phyloP scores from a whole-genome alignment of 805 yeast genomes.

The Candida tibetensis region DNA sequence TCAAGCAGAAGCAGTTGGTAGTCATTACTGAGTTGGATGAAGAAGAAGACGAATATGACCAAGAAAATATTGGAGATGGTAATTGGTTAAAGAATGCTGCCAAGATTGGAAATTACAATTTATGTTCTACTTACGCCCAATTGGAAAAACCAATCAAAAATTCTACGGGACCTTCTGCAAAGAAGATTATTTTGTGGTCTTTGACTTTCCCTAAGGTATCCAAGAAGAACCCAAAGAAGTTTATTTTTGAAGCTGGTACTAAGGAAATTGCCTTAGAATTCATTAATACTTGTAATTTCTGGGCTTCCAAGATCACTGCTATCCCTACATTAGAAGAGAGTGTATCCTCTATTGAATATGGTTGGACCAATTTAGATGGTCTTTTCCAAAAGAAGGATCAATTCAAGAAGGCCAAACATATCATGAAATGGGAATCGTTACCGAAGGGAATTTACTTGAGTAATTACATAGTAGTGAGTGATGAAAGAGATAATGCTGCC shows the following conservation, averaged over 20 bases:
- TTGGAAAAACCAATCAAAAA: constrained; percentile 22
- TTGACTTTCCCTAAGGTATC: constrained; percentile 51
- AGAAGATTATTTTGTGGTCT: constrained; percentile 43
- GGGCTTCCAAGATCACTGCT: constrained; percentile 85
- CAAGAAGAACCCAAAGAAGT: constrained; percentile 34
- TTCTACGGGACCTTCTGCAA: constrained; percentile 8
- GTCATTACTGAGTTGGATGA: constrained; percentile 12
- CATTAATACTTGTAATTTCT: constrained; percentile 78
- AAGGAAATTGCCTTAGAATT: constrained; percentile 65
- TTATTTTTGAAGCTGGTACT: constrained; percentile 66
- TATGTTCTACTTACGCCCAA: constrained; percentile 51
- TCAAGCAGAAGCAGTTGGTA: constrained; percentile 19
- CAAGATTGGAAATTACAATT: constrained; percentile 49
- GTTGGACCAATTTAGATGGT: constrained; percentile 57
- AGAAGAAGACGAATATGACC: constrained; percentile 24
- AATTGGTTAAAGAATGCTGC: constrained; percentile 68
- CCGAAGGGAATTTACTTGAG: constrained; percentile 42
- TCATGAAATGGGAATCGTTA: constrained; percentile 44
- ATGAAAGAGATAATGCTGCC: constrained; percentile 18
- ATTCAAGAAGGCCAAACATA: constrained; percentile 31
- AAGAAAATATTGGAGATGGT: constrained; percentile 51
- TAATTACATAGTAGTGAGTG: constrained; percentile 23
- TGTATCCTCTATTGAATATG: constrained; percentile 75
- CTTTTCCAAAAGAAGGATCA: constrained; percentile 25
- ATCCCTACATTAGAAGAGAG: constrained; percentile 69